These are phyloP conservation scores for Cryptococcus sp. DNA, from an alignment of 1,284 basidiomycete species.

Conservation along the genomic window DNA sequence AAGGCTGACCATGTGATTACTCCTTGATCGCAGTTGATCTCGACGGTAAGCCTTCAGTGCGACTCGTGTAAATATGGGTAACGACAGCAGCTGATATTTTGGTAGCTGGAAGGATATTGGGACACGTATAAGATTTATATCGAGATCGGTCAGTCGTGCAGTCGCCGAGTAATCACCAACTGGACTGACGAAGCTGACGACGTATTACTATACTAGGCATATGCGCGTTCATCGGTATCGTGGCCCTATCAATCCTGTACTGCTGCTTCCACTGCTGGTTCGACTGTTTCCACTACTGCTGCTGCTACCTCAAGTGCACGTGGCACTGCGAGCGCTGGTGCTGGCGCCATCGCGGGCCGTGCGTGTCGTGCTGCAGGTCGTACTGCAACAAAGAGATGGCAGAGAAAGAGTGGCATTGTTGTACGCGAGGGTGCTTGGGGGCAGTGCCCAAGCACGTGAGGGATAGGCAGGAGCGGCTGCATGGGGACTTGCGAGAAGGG, in stretches of 20 bases:
- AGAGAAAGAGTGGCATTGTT: slow-evolving; percentile 9
- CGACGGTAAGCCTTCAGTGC: slow-evolving; percentile 4
- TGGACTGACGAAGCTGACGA: neutral
- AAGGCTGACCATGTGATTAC: neutral
- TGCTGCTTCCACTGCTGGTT: slow-evolving; percentile 21
- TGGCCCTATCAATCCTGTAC: slow-evolving; percentile 17
- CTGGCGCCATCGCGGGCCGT: slow-evolving; percentile 7
- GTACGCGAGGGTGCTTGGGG: slow-evolving; percentile 8
- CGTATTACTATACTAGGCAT: slow-evolving; percentile 7
- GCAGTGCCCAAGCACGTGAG: slow-evolving; percentile 8
- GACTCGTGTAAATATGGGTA: neutral
- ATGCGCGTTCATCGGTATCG: slow-evolving; percentile 19
- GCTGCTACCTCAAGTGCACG: slow-evolving; percentile 18
- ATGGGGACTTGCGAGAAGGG: slow-evolving; percentile 19
- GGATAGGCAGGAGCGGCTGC: slow-evolving; percentile 17
- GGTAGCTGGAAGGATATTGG: slow-evolving; percentile 18
- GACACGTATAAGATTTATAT: slow-evolving; percentile 17
- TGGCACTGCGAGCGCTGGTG: slow-evolving; percentile 13
- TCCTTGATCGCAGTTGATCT: slow-evolving; percentile 9
- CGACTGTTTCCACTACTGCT: slow-evolving; percentile 20
- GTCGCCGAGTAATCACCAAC: neutral
- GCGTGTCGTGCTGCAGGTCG: slow-evolving; percentile 1
- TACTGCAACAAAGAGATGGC: neutral
- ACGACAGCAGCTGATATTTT: neutral
- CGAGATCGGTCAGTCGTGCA: slow-evolving; percentile 12